These are phyloP conservation scores for Clitopilus hobsonii DNA, from an alignment of 768 basidiomycete species.

Conservation along the genomic window DNA sequence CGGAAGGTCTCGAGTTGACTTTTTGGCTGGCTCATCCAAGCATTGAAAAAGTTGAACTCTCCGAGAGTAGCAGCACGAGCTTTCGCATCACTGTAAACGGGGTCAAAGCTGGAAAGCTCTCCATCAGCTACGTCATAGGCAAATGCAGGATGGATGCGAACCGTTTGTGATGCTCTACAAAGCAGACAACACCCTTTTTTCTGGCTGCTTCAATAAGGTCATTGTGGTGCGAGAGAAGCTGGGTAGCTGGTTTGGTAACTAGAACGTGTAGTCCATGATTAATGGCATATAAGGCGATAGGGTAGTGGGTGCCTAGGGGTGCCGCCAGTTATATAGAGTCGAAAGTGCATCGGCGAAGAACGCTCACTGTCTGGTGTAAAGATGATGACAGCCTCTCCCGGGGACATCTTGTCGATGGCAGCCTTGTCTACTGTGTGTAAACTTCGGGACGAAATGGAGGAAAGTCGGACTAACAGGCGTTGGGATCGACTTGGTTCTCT, in stretches of 20 bases:
- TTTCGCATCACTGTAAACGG: conserved; percentile 88
- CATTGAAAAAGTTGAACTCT: conserved; percentile 93
- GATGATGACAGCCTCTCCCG: conserved; percentile 87
- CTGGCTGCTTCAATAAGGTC: conserved; percentile 71
- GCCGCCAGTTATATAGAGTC: background rate
- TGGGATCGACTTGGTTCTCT: conserved; percentile 60
- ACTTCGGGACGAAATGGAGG: background rate
- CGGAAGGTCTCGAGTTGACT: conserved; percentile 92
- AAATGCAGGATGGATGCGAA: conserved; percentile 18
- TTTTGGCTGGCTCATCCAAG: conserved; percentile 98
- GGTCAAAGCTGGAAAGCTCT: conserved; percentile 58
- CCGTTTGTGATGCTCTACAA: conserved; percentile 95
- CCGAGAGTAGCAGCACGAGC: conserved; percentile 71
- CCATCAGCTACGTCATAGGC: background rate
- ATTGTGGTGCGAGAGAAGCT: conserved; percentile 79
- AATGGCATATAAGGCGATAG: conserved; percentile 83
- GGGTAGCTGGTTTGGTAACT: conserved; percentile 90
- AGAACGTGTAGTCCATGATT: conserved; percentile 84
- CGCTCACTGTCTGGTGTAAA: conserved; percentile 86
- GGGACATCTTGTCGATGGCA: conserved; percentile 71
- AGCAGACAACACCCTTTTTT: conserved; percentile 79
- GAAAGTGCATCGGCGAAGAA: background rate
- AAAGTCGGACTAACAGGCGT: conserved; percentile 63
- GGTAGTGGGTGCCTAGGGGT: conserved; percentile 71
- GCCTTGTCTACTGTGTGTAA: conserved; percentile 56